Evolutionary conservation across 345 rosid genomes (phyloP), one percentile per base, ranked within the genome.

Genomic region (Eucalyptus albens): DNA sequence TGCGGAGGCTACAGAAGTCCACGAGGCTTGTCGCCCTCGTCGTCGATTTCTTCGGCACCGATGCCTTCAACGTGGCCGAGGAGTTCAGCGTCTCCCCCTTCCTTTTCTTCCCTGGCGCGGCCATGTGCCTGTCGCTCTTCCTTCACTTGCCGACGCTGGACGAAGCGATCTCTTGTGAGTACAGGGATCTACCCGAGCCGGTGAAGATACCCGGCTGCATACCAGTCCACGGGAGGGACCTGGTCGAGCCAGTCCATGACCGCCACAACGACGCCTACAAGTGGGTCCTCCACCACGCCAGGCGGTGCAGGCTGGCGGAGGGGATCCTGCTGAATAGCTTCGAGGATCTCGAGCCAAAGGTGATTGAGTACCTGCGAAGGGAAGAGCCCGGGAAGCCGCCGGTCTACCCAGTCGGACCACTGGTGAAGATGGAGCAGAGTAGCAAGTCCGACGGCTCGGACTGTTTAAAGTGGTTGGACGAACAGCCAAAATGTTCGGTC

Each of bases 341-440:
- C 89, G 6, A 42, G 59, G 99, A 93, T 17, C 90, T 96, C 72
- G 99, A 97, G 89, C 92, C 88, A 10, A 94, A 91, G 47, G 92
- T 95, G 40, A 13, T 95, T 5, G 90, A 90, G 89, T 93, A 92
- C 19, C 89, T 97, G 77, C 94, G 91, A 90, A 92, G 91, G 89
- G 88, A 91, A 22, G 93, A 91, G 89, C 86, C 89, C 29, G 94
- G 93, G 31, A 94, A 89, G 51, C 96, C 95, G 22, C 96, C 94
- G 6, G 92, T 97, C 88, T 95, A 92, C 91, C 96, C 97, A 31
- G 89, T 96, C 11, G 98, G 98, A 49, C 99, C 97, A 17, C 89
- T 93, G 44, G 95, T 93, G 86, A 93, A 94, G n/a, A 87, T 91
- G 88, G 96, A 90, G 60, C 11, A 55, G 11, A 55, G 60, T 11